phyloP scores from a whole-genome alignment of 139 green algal genomes.

The Zygnema circumcarinatum region DNA sequence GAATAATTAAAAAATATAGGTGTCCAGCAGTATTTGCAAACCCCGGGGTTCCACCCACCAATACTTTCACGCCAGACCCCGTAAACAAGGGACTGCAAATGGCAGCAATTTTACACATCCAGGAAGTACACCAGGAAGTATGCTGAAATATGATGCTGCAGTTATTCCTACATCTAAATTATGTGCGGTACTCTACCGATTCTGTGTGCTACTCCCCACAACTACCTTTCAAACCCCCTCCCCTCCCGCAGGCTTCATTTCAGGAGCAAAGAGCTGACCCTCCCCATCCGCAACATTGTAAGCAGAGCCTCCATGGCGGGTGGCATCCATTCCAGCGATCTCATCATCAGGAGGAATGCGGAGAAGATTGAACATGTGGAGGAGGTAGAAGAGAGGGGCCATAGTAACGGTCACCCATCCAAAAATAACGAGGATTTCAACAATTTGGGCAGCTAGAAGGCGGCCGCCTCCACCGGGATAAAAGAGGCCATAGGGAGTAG shows the following conservation, averaged over 20 bases:
- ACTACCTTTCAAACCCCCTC: not conserved
- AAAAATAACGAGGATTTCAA: slow-evolving; percentile 73
- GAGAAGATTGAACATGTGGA: slow-evolving; percentile 68
- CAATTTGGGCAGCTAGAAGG: slow-evolving; percentile 67
- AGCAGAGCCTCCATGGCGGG: slow-evolving; percentile 66
- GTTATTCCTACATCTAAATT: no score
- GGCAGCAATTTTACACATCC: no score
- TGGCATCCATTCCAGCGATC: slow-evolving; percentile 65
- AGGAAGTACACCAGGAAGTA: no score
- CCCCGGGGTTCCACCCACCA: no score
- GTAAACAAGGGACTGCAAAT: no score
- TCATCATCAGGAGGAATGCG: slow-evolving; percentile 64
- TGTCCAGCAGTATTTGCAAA: no score
- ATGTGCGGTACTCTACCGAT: no score
- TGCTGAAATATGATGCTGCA: no score
- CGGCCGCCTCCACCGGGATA: slow-evolving; percentile 57
- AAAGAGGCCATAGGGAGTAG: slow-evolving; percentile 60
- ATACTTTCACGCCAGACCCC: no score
- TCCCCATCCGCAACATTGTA: slow-evolving; percentile 12
- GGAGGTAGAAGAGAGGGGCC: slow-evolving; percentile 73
- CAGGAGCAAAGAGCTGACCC: slow-evolving; percentile 20
- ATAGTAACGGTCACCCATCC: slow-evolving; percentile 70
- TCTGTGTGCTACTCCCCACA: no score
- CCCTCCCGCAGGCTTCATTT: not conserved
- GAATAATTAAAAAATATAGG: no score